Evolutionary conservation across 108 stramenopile genomes (phyloP).

Genomic region (Stephanodiscus minutulus): DNA sequence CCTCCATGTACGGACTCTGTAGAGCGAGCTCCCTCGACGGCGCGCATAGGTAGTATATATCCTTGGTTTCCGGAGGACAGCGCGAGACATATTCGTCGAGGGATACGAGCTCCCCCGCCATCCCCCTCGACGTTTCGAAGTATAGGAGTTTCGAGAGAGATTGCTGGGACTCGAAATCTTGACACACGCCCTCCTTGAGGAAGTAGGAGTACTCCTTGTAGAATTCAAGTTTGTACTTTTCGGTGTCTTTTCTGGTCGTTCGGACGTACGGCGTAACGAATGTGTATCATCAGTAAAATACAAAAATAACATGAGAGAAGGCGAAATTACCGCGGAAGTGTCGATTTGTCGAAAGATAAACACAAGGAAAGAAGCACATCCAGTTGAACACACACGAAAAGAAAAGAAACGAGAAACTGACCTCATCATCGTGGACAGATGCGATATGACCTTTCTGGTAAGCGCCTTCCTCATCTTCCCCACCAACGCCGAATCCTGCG

Average conservation of each 20-base stretch:
- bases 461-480: slow-evolving; percentile 87
- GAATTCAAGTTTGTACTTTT: slow-evolving; percentile 89
- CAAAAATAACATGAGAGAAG: neutral
- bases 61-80: slow-evolving; percentile 91
- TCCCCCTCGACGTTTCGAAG: slow-evolving; percentile 90
- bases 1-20: slow-evolving; percentile 96
- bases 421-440: slow-evolving; percentile 83
- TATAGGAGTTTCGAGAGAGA: slow-evolving; percentile 92
- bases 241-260: slow-evolving; percentile 77
- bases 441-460: slow-evolving; percentile 86
- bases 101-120: slow-evolving; percentile 77
- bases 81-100: slow-evolving; percentile 97
- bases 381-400: neutral
- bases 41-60: slow-evolving; percentile 97
- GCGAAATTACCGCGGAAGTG: neutral
- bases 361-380: neutral
- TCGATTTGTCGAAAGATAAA: neutral
- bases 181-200: slow-evolving; percentile 96
- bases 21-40: slow-evolving; percentile 93
- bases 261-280: neutral
- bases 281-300: neutral
- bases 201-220: slow-evolving; percentile 94
- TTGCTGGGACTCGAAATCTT: slow-evolving; percentile 87
- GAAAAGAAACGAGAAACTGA: slow-evolving; percentile 33
- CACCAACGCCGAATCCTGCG: slow-evolving; percentile 95